Conservation (phyloP, 83 land plant species). For the Diphasiastrum complanatum region DNA sequence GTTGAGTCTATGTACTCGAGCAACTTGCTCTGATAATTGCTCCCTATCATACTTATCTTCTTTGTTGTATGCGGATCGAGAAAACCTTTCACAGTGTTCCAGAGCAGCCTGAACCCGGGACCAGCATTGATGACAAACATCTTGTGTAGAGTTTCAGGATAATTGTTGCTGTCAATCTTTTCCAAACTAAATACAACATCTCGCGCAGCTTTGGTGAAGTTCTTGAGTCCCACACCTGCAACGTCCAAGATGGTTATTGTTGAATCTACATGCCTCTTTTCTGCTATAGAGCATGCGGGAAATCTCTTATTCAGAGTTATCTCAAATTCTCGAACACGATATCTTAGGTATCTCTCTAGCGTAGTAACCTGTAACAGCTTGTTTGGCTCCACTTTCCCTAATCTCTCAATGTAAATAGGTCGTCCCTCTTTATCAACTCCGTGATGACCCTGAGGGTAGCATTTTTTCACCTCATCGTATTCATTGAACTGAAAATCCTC, state of each 20-base stretch:
- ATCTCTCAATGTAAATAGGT: slow-evolving; percentile 12
- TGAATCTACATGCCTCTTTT: slow-evolving; percentile 10
- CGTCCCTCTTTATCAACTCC: slow-evolving; percentile 13
- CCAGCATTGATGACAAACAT: slow-evolving; percentile 17
- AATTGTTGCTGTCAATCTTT: slow-evolving; percentile 12
- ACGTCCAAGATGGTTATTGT: slow-evolving; percentile 8
- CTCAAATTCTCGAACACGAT: slow-evolving; percentile 3
- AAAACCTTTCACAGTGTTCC: slow-evolving; percentile 15
- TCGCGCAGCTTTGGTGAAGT: slow-evolving; percentile 5
- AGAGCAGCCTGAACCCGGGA: slow-evolving; percentile 9
- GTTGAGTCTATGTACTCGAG: background rate
- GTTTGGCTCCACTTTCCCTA: slow-evolving; percentile 14
- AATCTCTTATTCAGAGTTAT: slow-evolving; percentile 4
- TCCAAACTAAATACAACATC: slow-evolving; percentile 1
- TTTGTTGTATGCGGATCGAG: slow-evolving; percentile 7
- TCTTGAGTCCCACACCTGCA: slow-evolving; percentile 11
- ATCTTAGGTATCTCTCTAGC: slow-evolving; percentile 6
- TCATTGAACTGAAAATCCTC: slow-evolving; percentile 9
- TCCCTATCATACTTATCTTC: slow-evolving; percentile 3
- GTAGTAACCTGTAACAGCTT: slow-evolving; percentile 11
- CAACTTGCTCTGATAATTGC: slow-evolving; percentile 4
- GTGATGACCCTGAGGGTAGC: slow-evolving; percentile 9
- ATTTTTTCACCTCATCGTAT: slow-evolving; percentile 11
- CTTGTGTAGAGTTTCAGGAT: slow-evolving; percentile 15
- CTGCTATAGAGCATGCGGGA: slow-evolving; percentile 13